Conservation (phyloP, 768 basidiomycete species). For the Nidularia pulvinata region DNA sequence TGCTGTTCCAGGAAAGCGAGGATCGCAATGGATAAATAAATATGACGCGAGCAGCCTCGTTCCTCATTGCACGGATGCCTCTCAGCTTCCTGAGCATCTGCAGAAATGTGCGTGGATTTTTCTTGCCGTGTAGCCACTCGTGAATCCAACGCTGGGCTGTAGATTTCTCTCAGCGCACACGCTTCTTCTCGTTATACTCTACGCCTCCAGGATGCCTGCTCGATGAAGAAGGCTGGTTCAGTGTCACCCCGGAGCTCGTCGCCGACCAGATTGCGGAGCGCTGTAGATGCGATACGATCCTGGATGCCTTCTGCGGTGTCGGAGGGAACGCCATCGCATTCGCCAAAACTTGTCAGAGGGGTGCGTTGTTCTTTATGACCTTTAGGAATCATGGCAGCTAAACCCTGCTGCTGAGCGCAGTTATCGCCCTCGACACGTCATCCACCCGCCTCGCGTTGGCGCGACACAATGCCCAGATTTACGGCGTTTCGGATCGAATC, state of each 20-base stretch:
- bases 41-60: conserved; percentile 78
- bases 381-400: background rate
- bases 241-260: conserved; percentile 92
- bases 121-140: background rate
- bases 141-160: conserved; percentile 2
- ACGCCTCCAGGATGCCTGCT: conserved; percentile 74
- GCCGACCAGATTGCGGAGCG: conserved; percentile 92
- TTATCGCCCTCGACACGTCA: conserved; percentile 92
- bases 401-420: conserved; percentile 34
- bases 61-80: conserved; percentile 59
- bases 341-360: conserved; percentile 93
- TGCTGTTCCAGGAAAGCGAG: background rate
- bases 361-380: conserved; percentile 39
- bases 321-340: conserved; percentile 98
- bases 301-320: conserved; percentile 97
- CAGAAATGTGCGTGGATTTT: conserved; percentile 70
- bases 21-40: conserved; percentile 28
- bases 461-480: conserved; percentile 90
- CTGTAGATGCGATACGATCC: conserved; percentile 80
- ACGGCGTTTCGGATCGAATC: conserved; percentile 94
- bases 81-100: conserved; percentile 76
- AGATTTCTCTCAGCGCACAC: conserved; percentile 89
- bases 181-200: conserved; percentile 80
- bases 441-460: conserved; percentile 86
- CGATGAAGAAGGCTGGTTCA: conserved; percentile 98